Percentiles rank a stretch among this genome's conserved stretches.
Evolutionary conservation across 1,139 yeast species (phyloP).

Genomic region (Yamadazyma songkhlaensis): DNA sequence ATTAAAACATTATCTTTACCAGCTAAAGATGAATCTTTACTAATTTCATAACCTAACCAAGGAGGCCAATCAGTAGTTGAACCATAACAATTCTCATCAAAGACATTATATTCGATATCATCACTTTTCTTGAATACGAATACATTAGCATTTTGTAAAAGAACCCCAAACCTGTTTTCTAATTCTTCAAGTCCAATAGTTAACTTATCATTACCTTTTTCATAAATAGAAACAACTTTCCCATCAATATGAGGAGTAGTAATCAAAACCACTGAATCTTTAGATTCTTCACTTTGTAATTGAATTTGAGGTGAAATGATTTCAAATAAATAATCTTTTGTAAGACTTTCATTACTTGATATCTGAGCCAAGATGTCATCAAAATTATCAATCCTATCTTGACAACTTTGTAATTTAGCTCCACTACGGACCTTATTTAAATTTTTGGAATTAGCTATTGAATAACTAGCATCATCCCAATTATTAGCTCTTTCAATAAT

Average conservation of each 20-base stretch:
- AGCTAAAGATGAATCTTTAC: slow-evolving; percentile 36
- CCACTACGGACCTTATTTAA: neutral
- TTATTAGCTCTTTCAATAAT: slow-evolving; percentile 21
- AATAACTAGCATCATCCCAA: slow-evolving; percentile 2
- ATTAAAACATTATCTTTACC: slow-evolving; percentile 36
- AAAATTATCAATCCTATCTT: slow-evolving; percentile 37
- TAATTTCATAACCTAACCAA: slow-evolving; percentile 45
- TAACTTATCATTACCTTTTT: slow-evolving; percentile 21
- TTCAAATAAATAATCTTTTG: slow-evolving; percentile 66
- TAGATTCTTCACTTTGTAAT: slow-evolving; percentile 62
- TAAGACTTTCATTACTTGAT: slow-evolving; percentile 40
- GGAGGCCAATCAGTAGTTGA: slow-evolving; percentile 44
- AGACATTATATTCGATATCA: slow-evolving; percentile 15
- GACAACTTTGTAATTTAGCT: slow-evolving; percentile 12
- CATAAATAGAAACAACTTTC: slow-evolving; percentile 36
- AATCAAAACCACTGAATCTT: slow-evolving; percentile 55
- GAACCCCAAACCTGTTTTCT: slow-evolving; percentile 37
- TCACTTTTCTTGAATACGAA: slow-evolving; percentile 35
- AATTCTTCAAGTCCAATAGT: slow-evolving; percentile 25
- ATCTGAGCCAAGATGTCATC: slow-evolving; percentile 50
- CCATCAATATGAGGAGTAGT: slow-evolving; percentile 41
- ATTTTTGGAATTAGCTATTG: neutral
- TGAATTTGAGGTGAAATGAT: slow-evolving; percentile 87
- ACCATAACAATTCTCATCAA: slow-evolving; percentile 34
- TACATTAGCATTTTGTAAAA: slow-evolving; percentile 38